phyloP scores from a whole-genome alignment of 257 asterid genomes.

The Solanum chiquidenum region DNA sequence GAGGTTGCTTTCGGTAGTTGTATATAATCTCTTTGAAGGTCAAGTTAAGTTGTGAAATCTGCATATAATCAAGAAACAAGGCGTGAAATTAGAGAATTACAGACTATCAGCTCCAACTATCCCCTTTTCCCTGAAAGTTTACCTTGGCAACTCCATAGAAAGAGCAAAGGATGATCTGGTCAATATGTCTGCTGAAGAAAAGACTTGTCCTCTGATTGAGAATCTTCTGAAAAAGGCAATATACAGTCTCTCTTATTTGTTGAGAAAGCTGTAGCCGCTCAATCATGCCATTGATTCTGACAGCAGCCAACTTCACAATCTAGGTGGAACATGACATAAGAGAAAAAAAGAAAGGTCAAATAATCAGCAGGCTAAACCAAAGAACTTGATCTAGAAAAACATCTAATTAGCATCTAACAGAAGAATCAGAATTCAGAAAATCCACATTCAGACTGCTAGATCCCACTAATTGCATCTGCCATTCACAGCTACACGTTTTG shows the following conservation, averaged over 20 bases:
- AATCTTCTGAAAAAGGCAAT: slow-evolving; percentile 83
- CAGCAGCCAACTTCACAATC: slow-evolving; percentile 95
- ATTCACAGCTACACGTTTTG: not conserved
- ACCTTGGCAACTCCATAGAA: slow-evolving; percentile 99
- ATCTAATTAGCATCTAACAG: not conserved
- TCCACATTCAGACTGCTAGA: not conserved
- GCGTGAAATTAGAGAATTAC: not conserved
- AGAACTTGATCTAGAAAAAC: not conserved
- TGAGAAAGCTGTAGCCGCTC: slow-evolving; percentile 89
- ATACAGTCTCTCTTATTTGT: slow-evolving; percentile 71
- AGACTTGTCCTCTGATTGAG: slow-evolving; percentile 64
- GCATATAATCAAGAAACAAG: slow-evolving; percentile 17
- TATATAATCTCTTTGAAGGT: slow-evolving; percentile 33
- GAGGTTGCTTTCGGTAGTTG: slow-evolving; percentile 40
- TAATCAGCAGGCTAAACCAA: not conserved
- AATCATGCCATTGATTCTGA: slow-evolving; percentile 94
- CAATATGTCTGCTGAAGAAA: slow-evolving; percentile 85
- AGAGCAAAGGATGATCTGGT: slow-evolving; percentile 93
- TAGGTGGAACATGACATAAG: slow-evolving; percentile 2
- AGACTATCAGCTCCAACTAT: not conserved
- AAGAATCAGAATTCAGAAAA: not conserved
- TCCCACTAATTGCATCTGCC: not conserved
- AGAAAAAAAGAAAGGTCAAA: not conserved
- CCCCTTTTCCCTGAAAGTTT: not conserved
- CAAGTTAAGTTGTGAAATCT: slow-evolving; percentile 56